phyloP scores from a whole-genome alignment of 495 filamentous ascomycete genomes.

The Paragyromitra xinjiangensis region DNA sequence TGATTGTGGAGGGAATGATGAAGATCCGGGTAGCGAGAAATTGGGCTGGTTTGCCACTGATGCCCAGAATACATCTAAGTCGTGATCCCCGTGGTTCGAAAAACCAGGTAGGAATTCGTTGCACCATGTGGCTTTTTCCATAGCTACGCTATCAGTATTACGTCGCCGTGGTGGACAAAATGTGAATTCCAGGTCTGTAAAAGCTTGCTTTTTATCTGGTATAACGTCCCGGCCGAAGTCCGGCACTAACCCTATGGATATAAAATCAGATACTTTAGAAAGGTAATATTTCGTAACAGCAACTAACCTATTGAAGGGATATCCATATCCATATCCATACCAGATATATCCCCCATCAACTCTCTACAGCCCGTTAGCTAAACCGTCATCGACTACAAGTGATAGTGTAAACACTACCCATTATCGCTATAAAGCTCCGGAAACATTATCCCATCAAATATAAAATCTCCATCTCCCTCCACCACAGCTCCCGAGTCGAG shows the following conservation, averaged over 20 bases:
- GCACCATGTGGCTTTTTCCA: not conserved
- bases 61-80: conserved; percentile 8
- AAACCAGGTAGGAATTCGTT: not conserved
- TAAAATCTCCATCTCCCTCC: conserved; percentile 6
- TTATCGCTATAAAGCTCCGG: not conserved
- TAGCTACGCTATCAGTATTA: conserved; percentile 23
- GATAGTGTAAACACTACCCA: conserved; percentile 13
- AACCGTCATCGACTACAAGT: not conserved
- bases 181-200: not conserved
- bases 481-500: conserved; percentile 17
- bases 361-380: conserved; percentile 12
- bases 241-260: conserved; percentile 1
- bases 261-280: conserved; percentile 21
- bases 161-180: conserved; percentile 22
- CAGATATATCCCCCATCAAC: conserved; percentile 23
- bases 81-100: not conserved
- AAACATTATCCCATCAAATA: conserved; percentile 6
- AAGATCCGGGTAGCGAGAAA: not conserved
- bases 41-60: not conserved
- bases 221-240: not conserved
- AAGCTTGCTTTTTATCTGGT: not conserved
- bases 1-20: conserved; percentile 19
- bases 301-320: conserved; percentile 24
- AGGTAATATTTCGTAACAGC: not conserved
- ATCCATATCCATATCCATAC: conserved; percentile 22